A percentile compares a stretch with the other conserved stretches of the same genome.
phyloP scores from a whole-genome alignment of 768 basidiomycete species.

The Lactifluus echinatus region DNA sequence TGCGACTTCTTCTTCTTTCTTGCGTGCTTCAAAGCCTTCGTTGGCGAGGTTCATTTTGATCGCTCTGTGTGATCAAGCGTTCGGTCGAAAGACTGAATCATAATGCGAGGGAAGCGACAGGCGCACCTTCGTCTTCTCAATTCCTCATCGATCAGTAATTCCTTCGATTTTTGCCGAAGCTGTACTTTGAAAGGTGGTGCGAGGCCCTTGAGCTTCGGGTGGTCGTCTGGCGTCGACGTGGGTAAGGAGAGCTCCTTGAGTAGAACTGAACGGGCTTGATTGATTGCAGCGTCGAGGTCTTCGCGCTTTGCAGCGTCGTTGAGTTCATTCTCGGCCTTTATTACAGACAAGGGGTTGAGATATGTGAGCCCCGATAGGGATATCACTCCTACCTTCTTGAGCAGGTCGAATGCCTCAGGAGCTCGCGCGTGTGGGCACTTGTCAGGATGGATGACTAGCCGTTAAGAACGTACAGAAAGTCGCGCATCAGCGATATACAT shows the following conservation, averaged over 20 bases:
- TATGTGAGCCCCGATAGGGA: background rate
- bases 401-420: constrained; percentile 86
- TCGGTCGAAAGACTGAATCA: background rate
- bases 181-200: constrained; percentile 58
- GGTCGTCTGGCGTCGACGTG: constrained; percentile 46
- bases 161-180: constrained; percentile 66
- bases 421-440: constrained; percentile 85
- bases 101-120: background rate
- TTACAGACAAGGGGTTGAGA: background rate
- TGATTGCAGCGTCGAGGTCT: constrained; percentile 72
- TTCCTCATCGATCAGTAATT: constrained; percentile 86
- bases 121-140: constrained; percentile 73
- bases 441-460: constrained; percentile 93
- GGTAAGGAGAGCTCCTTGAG: constrained; percentile 60
- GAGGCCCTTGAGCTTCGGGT: constrained; percentile 45
- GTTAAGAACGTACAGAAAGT: constrained; percentile 35
- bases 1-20: constrained; percentile 79
- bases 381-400: constrained; percentile 94
- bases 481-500: constrained; percentile 15
- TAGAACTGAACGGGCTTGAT: constrained; percentile 59
- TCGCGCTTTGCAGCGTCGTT: constrained; percentile 71
- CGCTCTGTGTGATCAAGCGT: constrained; percentile 48
- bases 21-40: constrained; percentile 86
- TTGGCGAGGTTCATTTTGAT: constrained; percentile 88
- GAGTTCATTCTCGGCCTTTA: constrained; percentile 76